These are phyloP conservation scores for Lodderomyces metapsilosis DNA, from an alignment of 1,139 yeast species.

Conservation along the genomic window DNA sequence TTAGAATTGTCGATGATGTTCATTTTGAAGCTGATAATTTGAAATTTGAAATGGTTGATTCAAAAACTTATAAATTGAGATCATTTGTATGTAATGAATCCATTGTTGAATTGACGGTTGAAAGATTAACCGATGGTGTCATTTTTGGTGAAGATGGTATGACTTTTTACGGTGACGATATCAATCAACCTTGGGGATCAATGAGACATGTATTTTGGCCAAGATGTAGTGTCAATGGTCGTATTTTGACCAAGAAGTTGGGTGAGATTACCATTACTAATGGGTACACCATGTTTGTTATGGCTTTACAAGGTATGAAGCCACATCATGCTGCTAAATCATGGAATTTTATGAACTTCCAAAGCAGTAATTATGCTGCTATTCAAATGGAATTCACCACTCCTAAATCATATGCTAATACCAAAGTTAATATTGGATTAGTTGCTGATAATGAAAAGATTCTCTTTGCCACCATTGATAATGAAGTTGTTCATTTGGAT, in stretches of 20 bases:
- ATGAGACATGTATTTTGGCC: constrained; percentile 99
- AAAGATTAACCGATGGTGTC: constrained; percentile 71
- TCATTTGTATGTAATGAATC: constrained; percentile 68
- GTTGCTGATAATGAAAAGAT: constrained; percentile 64
- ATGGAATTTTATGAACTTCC: constrained; percentile 94
- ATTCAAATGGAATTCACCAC: constrained; percentile 95
- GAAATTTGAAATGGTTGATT: constrained; percentile 59
- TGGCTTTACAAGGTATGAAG: constrained; percentile 99
- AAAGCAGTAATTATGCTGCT: constrained; percentile 69
- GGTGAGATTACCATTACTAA: constrained; percentile 31
- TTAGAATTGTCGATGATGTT: constrained; percentile 63
- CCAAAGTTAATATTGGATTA: constrained; percentile 79
- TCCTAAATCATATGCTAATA: constrained; percentile 82
- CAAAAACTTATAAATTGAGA: constrained; percentile 54
- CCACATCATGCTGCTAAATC: constrained; percentile 98
- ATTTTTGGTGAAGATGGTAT: constrained; percentile 88
- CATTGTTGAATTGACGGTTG: constrained; percentile 66
- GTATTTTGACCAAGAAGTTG: constrained; percentile 37
- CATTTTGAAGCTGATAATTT: constrained; percentile 76
- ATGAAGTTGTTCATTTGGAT: constrained; percentile 62
- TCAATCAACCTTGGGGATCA: constrained; percentile 88
- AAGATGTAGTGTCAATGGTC: constrained; percentile 69
- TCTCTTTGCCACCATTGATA: constrained; percentile 64
- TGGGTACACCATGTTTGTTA: constrained; percentile 80
- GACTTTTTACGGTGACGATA: constrained; percentile 81